Evolutionary conservation across 2,329 filamentous ascomycete genomes (phyloP), one percentile per base, ranked within the genome.

Genomic region (Xylaria sp.): DNA sequence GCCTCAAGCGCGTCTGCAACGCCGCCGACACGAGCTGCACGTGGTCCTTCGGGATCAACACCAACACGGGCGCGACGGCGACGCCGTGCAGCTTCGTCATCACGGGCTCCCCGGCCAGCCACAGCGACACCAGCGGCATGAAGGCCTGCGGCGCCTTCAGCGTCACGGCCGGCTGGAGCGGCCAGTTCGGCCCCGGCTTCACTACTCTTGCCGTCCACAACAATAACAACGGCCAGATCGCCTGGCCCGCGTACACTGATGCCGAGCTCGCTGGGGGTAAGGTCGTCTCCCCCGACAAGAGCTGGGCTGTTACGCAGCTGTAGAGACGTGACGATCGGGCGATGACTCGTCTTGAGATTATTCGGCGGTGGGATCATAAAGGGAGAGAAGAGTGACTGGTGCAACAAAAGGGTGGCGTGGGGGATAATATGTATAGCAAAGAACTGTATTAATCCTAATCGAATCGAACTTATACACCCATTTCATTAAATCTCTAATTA

Each of bases 211-310:
- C 83, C 23, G 83, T 88, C 62, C 81, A 83, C 55, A 79, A 86
- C 77, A 78, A 80, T 70, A 70, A 72, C 60, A 76, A 80, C 72
- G 78, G 77, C 57, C 78, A 81, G 69, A 88, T 88, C 65, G 76
- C 82, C 69, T 88, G 80, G 79, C 86, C 86, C 35, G 80, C 83
- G 48, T 89, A 88, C 75, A 85, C 82, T 73, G 87, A 88, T 73
- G 80, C 79, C 60, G 81, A 87, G 79, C 79, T 88, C 25, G 77
- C 75, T 12, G 76, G 71, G 50, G 84, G 83, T 58, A 75, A 79
- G 62, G 80, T 81, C 44, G 85, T 87, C 71, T 81, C 77, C 61
- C 85, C 85, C 23, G 81, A 87, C 78, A 81, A 75, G 69, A 75
- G 69, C 71, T 78, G 63, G 58, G 65, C 74, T 16, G 69, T 71